These are phyloP conservation scores for Cutaneotrichosporon cyanovorans DNA, from an alignment of 1,284 basidiomycete genomes.

Conservation along the genomic window DNA sequence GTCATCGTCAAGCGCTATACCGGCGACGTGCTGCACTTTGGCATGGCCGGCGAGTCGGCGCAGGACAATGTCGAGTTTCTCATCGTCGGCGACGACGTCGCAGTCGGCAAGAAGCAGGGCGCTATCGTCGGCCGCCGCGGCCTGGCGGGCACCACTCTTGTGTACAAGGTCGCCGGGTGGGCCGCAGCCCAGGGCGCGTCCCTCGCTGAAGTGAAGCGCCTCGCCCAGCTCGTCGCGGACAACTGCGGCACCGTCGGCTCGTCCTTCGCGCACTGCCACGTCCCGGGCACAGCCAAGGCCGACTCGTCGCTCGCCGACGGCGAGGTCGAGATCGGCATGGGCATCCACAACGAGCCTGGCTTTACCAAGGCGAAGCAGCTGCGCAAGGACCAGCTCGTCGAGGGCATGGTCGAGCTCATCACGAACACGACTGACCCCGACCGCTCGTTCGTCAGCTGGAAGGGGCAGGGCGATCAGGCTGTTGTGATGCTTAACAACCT, in stretches of 20 bases:
- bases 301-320: constrained; percentile 23
- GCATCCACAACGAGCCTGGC: constrained; percentile 87
- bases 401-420: constrained; percentile 63
- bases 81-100: constrained; percentile 85
- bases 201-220: constrained; percentile 64
- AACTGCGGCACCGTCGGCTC: constrained; percentile 72
- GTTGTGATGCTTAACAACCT: constrained; percentile 50
- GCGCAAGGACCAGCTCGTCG: constrained; percentile 61
- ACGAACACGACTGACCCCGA: constrained; percentile 69
- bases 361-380: constrained; percentile 58
- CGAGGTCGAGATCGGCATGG: constrained; percentile 75
- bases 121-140: constrained; percentile 51
- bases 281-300: constrained; percentile 13
- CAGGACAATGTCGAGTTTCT: constrained; percentile 70
- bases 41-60: constrained; percentile 75
- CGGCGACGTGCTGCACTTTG: constrained; percentile 86
- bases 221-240: constrained; percentile 62
- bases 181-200: constrained; percentile 62
- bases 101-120: constrained; percentile 59
- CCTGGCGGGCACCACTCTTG: constrained; percentile 78
- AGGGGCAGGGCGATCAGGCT: constrained; percentile 55
- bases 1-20: constrained; percentile 80
- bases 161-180: constrained; percentile 86
- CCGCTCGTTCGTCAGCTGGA: constrained; percentile 76
- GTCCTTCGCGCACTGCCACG: constrained; percentile 83